These are phyloP conservation scores for Macadamia integrifolia DNA, from an alignment of 164 flowering plant genomes.

Conservation along the genomic window DNA sequence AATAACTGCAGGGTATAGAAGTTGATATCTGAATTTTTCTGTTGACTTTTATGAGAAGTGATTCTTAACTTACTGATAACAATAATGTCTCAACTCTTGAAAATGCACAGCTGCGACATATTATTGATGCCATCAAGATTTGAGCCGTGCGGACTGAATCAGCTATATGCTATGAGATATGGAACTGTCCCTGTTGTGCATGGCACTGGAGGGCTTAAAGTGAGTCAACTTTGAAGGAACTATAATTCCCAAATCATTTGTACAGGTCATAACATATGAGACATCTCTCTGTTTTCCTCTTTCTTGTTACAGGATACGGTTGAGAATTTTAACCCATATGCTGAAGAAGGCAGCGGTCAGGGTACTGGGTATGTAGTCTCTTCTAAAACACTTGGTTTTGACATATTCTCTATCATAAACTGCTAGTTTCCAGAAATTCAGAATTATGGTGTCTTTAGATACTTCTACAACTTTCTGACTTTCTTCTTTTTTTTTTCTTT, in stretches of 20 bases:
- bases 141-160: slow-evolving; percentile 97
- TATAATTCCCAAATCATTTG: background rate
- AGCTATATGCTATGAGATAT: slow-evolving; percentile 95
- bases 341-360: slow-evolving; percentile 48
- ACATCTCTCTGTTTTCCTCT: background rate
- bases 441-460: no score
- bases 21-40: background rate
- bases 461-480: no score
- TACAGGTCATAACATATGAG: background rate
- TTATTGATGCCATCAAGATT: slow-evolving; percentile 96
- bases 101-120: slow-evolving; percentile 75
- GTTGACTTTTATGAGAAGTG: background rate
- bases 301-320: slow-evolving; percentile 71
- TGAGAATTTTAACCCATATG: slow-evolving; percentile 65
- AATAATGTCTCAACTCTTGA: background rate
- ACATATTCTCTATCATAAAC: background rate
- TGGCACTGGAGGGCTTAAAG: slow-evolving; percentile 90
- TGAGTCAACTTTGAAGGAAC: slow-evolving; percentile 30
- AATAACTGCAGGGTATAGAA: slow-evolving; percentile 82
- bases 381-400: background rate
- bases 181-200: slow-evolving; percentile 95
- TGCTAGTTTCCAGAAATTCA: background rate
- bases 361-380: slow-evolving; percentile 76
- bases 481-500: no score
- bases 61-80: background rate